A percentile compares a stretch with the other conserved stretches of the same genome.
Conservation (phyloP, 2,329 filamentous ascomycete genomes). For the Alternaria viburni region DNA sequence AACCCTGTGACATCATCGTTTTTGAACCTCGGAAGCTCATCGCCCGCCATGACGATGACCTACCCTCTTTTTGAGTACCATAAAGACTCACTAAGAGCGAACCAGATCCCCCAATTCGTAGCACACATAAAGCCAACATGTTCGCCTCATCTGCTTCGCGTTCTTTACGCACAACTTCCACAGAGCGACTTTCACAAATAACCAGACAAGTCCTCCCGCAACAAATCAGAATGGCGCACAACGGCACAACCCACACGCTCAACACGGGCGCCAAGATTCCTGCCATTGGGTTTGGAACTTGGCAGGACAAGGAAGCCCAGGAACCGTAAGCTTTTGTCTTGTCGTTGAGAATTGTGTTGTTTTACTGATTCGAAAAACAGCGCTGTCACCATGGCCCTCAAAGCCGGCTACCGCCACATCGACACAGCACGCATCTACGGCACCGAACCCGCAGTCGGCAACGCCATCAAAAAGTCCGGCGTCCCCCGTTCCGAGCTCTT, state of each 20-base stretch:
- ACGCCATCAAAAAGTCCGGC: constrained; percentile 40
- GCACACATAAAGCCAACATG: constrained; percentile 14
- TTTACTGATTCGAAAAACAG: constrained; percentile 9
- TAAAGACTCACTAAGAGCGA: neutral
- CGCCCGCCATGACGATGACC: constrained; percentile 1
- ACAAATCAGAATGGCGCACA: constrained; percentile 39
- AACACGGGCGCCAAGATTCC: constrained; percentile 78
- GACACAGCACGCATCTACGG: constrained; percentile 39
- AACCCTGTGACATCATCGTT: constrained; percentile 5
- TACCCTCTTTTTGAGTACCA: neutral
- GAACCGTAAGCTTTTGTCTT: constrained; percentile 23
- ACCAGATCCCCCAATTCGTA: neutral
- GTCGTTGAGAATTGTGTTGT: neutral
- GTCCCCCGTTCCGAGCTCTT: constrained; percentile 49
- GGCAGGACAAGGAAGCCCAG: constrained; percentile 41
- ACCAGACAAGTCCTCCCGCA: constrained; percentile 20
- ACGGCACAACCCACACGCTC: constrained; percentile 57
- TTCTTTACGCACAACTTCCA: constrained; percentile 17
- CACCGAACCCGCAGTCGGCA: constrained; percentile 32
- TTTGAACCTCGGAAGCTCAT: neutral
- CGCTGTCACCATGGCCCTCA: constrained; percentile 48
- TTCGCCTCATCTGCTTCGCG: constrained; percentile 19
- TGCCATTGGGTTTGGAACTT: constrained; percentile 66
- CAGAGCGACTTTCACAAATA: constrained; percentile 22
- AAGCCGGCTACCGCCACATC: constrained; percentile 40